Evolutionary conservation across 129 eudicot species (phyloP).

Genomic region (Smallanthus sonchifolius): DNA sequence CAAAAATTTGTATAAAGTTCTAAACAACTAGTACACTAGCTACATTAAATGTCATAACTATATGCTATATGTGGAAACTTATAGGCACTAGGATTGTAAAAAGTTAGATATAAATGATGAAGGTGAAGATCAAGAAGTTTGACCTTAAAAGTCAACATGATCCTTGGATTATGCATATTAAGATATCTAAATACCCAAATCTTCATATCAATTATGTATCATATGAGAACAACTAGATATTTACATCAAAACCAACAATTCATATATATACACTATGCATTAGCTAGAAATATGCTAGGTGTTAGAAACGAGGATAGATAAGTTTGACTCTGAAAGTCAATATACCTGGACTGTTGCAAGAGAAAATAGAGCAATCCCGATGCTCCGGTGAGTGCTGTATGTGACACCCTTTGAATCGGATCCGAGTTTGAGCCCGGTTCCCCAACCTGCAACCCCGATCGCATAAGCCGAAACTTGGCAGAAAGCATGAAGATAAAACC

Average conservation of each 20-base stretch:
- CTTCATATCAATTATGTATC: background rate
- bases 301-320: too few species aligned
- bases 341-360: slow-evolving; percentile 90
- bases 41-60: background rate
- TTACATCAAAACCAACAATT: background rate
- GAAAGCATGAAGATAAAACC: slow-evolving; percentile 79
- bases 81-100: background rate
- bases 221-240: background rate
- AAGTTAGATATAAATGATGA: slow-evolving; percentile 2
- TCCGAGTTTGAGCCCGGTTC: slow-evolving; percentile 85
- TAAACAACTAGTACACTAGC: background rate
- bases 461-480: slow-evolving; percentile 81
- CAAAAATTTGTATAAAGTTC: background rate
- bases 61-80: background rate
- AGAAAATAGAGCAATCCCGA: slow-evolving; percentile 75
- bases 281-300: background rate
- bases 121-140: background rate
- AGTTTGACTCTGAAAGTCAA: slow-evolving; percentile 20
- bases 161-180: background rate
- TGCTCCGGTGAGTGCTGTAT: slow-evolving; percentile 47
- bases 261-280: background rate
- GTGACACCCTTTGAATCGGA: slow-evolving; percentile 59
- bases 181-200: background rate
- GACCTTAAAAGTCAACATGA: slow-evolving; percentile 13
- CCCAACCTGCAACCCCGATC: slow-evolving; percentile 97